Evolutionary conservation across 2,329 filamentous ascomycete species (phyloP).

Genomic region (Phoma sp.): DNA sequence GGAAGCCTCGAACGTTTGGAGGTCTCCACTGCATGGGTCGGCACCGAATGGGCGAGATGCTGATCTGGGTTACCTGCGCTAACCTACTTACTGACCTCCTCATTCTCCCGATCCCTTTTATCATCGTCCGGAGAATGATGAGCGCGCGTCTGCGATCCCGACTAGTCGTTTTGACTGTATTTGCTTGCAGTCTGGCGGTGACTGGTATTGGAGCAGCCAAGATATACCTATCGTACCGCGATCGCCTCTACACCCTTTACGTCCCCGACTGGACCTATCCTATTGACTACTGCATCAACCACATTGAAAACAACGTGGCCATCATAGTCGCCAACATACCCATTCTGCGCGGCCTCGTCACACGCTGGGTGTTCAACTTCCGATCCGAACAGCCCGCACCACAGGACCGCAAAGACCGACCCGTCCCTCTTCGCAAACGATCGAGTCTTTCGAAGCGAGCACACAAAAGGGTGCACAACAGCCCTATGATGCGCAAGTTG

Average conservation of each 20-base stretch:
- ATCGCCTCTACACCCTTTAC: constrained; percentile 46
- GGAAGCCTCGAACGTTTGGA: constrained; percentile 47
- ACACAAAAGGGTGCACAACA: constrained; percentile 23
- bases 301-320: constrained; percentile 51
- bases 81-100: constrained; percentile 50
- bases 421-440: constrained; percentile 37
- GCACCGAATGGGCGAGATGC: constrained; percentile 46
- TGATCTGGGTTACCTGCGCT: constrained; percentile 50
- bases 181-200: constrained; percentile 50
- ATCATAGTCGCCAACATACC: constrained; percentile 51
- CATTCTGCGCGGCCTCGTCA: constrained; percentile 50
- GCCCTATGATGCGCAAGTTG: constrained; percentile 38
- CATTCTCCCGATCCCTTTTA: constrained; percentile 50
- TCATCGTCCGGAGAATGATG: constrained; percentile 50
- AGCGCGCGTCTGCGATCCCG: constrained; percentile 47
- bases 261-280: constrained; percentile 51
- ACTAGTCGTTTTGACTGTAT: constrained; percentile 48
- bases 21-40: constrained; percentile 47
- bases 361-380: constrained; percentile 50
- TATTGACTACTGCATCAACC: constrained; percentile 50
- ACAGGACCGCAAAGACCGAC: constrained; percentile 36
- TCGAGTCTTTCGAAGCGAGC: constrained; percentile 37
- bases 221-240: constrained; percentile 49
- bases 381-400: constrained; percentile 38
- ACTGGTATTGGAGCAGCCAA: constrained; percentile 49